Evolutionary conservation across 495 filamentous ascomycete genomes (phyloP).

Genomic region (Gamarada debralockiae): DNA sequence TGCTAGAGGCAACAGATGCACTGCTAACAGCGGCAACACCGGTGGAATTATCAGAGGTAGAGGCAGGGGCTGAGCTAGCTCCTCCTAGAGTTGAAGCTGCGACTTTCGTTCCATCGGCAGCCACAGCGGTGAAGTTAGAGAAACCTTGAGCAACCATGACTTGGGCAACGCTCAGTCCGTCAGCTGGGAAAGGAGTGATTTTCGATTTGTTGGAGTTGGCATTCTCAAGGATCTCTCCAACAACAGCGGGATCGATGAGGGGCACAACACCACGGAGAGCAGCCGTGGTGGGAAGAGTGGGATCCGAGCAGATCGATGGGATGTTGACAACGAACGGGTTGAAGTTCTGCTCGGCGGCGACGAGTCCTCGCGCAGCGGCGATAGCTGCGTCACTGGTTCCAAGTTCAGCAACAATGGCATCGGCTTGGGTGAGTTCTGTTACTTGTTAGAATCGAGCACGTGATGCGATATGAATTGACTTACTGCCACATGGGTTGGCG

Average conservation of each 20-base stretch:
- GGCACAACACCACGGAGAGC: constrained; percentile 58
- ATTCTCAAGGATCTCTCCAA: constrained; percentile 47
- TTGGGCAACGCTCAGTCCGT: constrained; percentile 52
- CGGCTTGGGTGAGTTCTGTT: constrained; percentile 37
- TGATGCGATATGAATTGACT: not conserved
- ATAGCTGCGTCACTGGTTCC: constrained; percentile 47
- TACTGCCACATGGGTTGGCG: constrained; percentile 25
- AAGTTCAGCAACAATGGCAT: constrained; percentile 53
- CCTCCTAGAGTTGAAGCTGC: constrained; percentile 1
- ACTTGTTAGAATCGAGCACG: not conserved
- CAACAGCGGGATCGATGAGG: constrained; percentile 53
- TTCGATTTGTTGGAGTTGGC: constrained; percentile 47
- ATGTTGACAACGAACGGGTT: constrained; percentile 54
- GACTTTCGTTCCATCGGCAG: constrained; percentile 13
- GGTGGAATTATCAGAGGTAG: constrained; percentile 7
- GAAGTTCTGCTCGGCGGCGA: constrained; percentile 67
- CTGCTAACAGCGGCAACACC: not conserved
- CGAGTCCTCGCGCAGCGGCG: constrained; percentile 51
- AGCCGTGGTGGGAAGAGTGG: constrained; percentile 50
- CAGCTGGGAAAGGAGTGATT: constrained; percentile 45
- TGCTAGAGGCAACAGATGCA: not conserved
- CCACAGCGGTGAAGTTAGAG: constrained; percentile 45
- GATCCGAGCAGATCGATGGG: constrained; percentile 54
- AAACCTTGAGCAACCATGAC: constrained; percentile 49
- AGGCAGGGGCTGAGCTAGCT: constrained; percentile 4